A percentile compares a stretch with the other conserved stretches of the same genome.
phyloP scores from a whole-genome alignment of 179 eudicot genomes.

The Spinacia oleracea region DNA sequence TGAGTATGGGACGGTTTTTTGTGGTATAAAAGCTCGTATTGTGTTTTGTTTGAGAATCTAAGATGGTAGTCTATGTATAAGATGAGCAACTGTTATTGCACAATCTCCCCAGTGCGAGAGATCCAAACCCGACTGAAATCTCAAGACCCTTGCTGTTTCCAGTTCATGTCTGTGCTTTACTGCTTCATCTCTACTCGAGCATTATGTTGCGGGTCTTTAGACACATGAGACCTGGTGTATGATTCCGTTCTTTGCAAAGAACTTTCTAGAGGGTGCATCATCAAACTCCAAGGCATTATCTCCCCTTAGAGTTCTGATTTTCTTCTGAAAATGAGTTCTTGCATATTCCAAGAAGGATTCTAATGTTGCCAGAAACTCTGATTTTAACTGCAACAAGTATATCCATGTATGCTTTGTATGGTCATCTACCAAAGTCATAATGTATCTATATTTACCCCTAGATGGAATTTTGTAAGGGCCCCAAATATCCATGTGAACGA shows the following conservation, averaged over 20 bases:
- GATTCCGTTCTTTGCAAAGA: background rate
- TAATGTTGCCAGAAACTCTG: too few species aligned
- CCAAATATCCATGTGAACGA: background rate
- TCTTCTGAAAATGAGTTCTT: background rate
- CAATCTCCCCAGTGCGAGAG: too few species aligned
- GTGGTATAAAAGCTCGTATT: too few species aligned
- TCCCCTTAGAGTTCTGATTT: background rate
- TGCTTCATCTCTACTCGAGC: too few species aligned
- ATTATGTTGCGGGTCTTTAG: too few species aligned
- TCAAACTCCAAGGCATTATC: conserved; percentile 6
- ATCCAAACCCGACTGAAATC: too few species aligned
- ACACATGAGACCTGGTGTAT: background rate
- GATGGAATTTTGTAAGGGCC: background rate
- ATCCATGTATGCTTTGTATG: background rate
- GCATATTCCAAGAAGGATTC: background rate
- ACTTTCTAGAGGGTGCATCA: background rate
- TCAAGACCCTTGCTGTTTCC: too few species aligned
- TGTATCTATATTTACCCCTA: background rate
- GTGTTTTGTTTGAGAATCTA: rapidly evolving
- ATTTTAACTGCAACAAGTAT: background rate
- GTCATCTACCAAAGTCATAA: background rate
- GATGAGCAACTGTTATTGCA: too few species aligned
- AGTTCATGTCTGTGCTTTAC: too few species aligned
- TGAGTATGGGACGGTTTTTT: too few species aligned
- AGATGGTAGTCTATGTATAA: too few species aligned